phyloP scores from a whole-genome alignment of 192 early-diverging fungal species.

The Cladochytrium replicatum region DNA sequence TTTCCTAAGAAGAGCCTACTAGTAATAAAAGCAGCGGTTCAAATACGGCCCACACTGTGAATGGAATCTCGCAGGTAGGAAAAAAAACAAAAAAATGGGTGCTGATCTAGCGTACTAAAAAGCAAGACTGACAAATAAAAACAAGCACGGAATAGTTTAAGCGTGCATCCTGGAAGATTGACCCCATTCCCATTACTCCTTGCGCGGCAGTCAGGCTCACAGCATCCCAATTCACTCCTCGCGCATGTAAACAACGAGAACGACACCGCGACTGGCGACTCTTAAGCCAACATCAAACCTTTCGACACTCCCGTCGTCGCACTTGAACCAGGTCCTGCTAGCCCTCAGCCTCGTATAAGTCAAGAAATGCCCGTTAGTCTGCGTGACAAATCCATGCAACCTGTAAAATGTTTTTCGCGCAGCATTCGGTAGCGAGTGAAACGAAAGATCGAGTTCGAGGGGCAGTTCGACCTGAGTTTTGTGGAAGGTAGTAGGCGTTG shows the following conservation, averaged over 20 bases:
- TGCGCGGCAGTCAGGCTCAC: too few relatives aligned
- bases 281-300: conserved; percentile 25
- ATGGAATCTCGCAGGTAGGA: too few relatives aligned
- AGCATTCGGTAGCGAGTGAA: conserved; percentile 5
- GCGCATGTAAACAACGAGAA: conserved; percentile 21
- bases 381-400: conserved; percentile 37
- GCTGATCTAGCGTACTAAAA: too few relatives aligned
- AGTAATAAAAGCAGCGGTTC: too few relatives aligned
- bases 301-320: conserved; percentile 19
- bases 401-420: conserved; percentile 22
- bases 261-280: conserved; percentile 23
- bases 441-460: conserved; percentile 29
- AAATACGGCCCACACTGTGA: too few relatives aligned
- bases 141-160: too few relatives aligned
- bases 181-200: too few relatives aligned
- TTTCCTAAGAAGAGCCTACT: too few relatives aligned
- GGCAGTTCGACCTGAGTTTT: conserved; percentile 28
- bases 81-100: too few relatives aligned
- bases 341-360: conserved; percentile 23
- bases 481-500: conserved; percentile 9
- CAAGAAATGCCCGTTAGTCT: conserved; percentile 32
- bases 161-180: too few relatives aligned
- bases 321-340: conserved; percentile 22
- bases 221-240: too few relatives aligned
- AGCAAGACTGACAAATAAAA: too few relatives aligned